Conservation (phyloP, 495 filamentous ascomycete genomes). For the Bacidia rubella region DNA sequence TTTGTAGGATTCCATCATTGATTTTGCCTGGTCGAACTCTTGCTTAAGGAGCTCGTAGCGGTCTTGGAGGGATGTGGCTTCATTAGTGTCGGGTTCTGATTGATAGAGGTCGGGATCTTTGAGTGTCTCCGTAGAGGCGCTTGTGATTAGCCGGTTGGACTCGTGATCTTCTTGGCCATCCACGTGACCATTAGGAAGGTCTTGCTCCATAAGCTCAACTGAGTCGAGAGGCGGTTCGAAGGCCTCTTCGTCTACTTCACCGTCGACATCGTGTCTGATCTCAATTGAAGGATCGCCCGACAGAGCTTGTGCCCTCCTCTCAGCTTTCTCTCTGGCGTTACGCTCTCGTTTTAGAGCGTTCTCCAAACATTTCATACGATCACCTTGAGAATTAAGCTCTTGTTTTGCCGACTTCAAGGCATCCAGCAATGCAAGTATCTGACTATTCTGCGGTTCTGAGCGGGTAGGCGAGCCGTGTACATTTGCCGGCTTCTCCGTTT, state of each 20-base stretch:
- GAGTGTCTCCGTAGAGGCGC: conserved; percentile 10
- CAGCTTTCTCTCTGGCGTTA: conserved; percentile 65
- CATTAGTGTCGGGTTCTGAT: conserved; percentile 23
- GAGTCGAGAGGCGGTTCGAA: conserved; percentile 24
- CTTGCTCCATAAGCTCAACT: conserved; percentile 11
- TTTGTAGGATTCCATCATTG: conserved; percentile 65
- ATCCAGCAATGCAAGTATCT: conserved; percentile 70
- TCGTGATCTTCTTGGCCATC: conserved; percentile 11
- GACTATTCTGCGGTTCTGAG: conserved; percentile 51
- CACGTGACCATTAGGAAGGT: conserved; percentile 10
- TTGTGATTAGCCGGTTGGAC: conserved; percentile 2
- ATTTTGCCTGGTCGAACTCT: conserved; percentile 73
- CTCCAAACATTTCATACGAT: conserved; percentile 70
- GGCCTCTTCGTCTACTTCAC: conserved; percentile 20
- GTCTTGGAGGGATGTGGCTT: conserved; percentile 25
- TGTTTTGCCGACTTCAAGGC: conserved; percentile 65
- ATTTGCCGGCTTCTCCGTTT: conserved; percentile 59
- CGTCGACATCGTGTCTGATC: conserved; percentile 12
- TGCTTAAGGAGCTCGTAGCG: conserved; percentile 53
- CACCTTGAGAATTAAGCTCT: conserved; percentile 65
- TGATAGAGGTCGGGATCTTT: conserved; percentile 5
- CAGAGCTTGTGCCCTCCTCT: conserved; percentile 65
- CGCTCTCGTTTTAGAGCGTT: conserved; percentile 64
- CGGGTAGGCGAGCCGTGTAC: conserved; percentile 47
- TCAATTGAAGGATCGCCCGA: conserved; percentile 23